Conservation (phyloP, 495 filamentous ascomycete genomes). For the Xylaria venustula region DNA sequence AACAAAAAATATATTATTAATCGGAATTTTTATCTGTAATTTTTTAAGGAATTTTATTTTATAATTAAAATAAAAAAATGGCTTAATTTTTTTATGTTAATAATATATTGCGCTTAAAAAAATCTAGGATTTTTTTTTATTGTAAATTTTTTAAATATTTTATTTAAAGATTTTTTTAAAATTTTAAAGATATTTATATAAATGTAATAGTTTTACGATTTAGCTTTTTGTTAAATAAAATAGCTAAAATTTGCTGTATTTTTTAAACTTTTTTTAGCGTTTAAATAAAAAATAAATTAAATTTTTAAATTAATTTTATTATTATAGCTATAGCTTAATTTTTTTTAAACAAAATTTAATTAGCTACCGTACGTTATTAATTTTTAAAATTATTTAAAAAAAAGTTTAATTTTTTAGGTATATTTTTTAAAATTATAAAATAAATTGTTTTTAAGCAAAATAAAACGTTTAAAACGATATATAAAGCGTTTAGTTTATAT, state of each 20-base stretch:
- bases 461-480: conserved; percentile 8
- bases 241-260: too few species aligned
- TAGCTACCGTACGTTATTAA: background rate
- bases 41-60: background rate
- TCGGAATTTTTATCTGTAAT: background rate
- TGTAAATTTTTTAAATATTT: too few species aligned
- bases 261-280: background rate
- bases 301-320: background rate
- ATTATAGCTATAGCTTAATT: background rate
- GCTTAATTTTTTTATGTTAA: too few species aligned
- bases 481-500: background rate
- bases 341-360: background rate
- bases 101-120: too few species aligned
- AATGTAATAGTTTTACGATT: background rate
- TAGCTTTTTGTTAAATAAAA: background rate
- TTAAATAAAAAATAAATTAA: background rate
- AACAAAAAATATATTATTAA: background rate
- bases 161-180: too few species aligned
- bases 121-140: background rate
- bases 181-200: too few species aligned
- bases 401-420: background rate
- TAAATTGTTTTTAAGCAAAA: background rate
- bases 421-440: background rate
- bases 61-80: background rate
- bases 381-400: conserved; percentile 1